Conservation (phyloP, 2,329 filamentous ascomycete genomes). For the Aspergillus intermedius region DNA sequence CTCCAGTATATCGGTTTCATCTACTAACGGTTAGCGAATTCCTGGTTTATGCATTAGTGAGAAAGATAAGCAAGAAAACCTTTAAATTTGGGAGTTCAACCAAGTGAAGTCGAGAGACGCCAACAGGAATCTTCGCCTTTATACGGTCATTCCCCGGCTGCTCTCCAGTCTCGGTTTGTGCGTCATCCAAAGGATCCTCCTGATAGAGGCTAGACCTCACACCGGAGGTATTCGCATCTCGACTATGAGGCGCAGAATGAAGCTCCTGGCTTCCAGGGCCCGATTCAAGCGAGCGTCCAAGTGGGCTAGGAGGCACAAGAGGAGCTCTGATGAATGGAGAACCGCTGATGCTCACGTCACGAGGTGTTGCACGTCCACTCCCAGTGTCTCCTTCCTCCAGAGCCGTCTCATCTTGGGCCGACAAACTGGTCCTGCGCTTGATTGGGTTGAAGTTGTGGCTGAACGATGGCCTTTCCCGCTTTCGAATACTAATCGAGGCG, state of each 20-base stretch:
- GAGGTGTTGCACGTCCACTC: slow-evolving; percentile 22
- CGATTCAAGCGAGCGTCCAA: slow-evolving; percentile 26
- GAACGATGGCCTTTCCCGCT: slow-evolving; percentile 29
- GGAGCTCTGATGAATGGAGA: slow-evolving; percentile 44
- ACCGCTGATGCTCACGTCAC: slow-evolving; percentile 40
- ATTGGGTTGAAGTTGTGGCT: slow-evolving; percentile 19
- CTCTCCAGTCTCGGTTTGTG: slow-evolving; percentile 8
- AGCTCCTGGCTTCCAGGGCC: slow-evolving; percentile 14
- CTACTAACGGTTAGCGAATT: slow-evolving; percentile 29
- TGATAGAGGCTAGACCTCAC: slow-evolving; percentile 21
- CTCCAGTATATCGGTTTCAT: slow-evolving; percentile 99
- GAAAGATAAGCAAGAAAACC: slow-evolving; percentile 15
- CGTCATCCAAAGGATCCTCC: slow-evolving; percentile 9
- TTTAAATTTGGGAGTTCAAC: slow-evolving; percentile 71
- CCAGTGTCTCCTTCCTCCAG: slow-evolving; percentile 14
- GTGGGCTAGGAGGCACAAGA: slow-evolving; percentile 20
- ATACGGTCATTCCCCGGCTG: slow-evolving; percentile 23
- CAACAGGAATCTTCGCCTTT: slow-evolving; percentile 66
- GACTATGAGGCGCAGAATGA: slow-evolving; percentile 8
- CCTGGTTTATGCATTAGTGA: background rate
- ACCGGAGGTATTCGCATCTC: slow-evolving; percentile 20
- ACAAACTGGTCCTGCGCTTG: slow-evolving; percentile 23
- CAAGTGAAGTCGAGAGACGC: slow-evolving; percentile 80
- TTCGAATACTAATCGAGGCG: slow-evolving; percentile 13
- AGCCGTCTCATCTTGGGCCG: slow-evolving; percentile 18